Evolutionary conservation across 352 stramenopile species (phyloP).

Genomic region (Phytophthora fragariae): DNA sequence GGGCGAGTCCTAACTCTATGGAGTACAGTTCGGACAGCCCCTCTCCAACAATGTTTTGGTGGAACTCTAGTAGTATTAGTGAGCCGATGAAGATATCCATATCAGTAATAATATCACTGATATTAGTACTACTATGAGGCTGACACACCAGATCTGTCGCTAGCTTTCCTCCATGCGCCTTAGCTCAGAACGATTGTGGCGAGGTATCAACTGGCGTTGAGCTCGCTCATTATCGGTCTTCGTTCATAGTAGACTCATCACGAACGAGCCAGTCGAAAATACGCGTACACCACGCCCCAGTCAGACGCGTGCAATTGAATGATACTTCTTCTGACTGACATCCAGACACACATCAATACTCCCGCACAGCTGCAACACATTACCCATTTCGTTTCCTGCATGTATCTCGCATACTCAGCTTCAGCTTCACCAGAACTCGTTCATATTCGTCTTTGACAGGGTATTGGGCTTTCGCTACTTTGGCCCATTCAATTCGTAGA

Average conservation of each 20-base stretch:
- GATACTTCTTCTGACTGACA: not conserved
- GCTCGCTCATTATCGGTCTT: not conserved
- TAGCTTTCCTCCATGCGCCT: too few relatives aligned
- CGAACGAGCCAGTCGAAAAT: constrained; percentile 4
- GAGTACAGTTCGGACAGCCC: too few relatives aligned
- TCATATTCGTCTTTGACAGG: not conserved
- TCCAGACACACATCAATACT: constrained; percentile 3
- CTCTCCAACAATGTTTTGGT: too few relatives aligned
- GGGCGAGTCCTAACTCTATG: too few relatives aligned
- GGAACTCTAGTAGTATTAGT: too few relatives aligned
- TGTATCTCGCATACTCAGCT: not conserved
- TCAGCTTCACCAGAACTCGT: constrained; percentile 6
- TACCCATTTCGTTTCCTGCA: constrained; percentile 1
- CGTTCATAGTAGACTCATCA: constrained; percentile 1
- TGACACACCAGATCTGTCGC: too few relatives aligned
- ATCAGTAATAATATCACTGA: too few relatives aligned
- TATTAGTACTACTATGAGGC: too few relatives aligned
- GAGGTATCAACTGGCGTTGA: not conserved
- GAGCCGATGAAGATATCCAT: too few relatives aligned
- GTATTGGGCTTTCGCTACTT: constrained; percentile 8
- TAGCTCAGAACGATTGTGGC: too few relatives aligned
- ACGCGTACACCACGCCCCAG: not conserved
- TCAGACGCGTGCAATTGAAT: too few relatives aligned
- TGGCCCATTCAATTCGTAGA: not conserved
- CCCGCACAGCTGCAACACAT: constrained; percentile 2